phyloP scores from a whole-genome alignment of 345 rosid species.

The Rhodamnia rubescens region DNA sequence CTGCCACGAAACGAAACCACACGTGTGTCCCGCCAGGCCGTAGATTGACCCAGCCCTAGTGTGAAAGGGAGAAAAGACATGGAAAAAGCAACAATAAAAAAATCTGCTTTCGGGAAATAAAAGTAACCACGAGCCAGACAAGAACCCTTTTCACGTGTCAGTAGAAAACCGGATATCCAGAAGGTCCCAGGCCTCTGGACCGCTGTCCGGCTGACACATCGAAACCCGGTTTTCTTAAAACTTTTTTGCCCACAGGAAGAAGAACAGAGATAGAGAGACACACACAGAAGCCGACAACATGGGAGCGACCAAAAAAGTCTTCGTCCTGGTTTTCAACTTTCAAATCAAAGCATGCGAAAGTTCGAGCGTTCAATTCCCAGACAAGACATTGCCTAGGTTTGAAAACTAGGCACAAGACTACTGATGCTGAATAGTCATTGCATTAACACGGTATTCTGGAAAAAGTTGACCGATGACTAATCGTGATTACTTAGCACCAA shows the following conservation, averaged over 20 bases:
- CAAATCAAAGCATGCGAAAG: neutral
- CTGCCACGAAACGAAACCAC: neutral
- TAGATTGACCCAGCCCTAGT: neutral
- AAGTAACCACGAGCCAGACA: neutral
- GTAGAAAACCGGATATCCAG: neutral
- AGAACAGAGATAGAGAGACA: neutral
- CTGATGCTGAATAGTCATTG: neutral
- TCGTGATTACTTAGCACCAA: neutral
- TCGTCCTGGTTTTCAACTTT: neutral
- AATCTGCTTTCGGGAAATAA: neutral
- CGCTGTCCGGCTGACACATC: neutral
- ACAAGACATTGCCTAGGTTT: neutral
- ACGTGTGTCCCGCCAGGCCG: neutral
- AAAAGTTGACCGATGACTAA: neutral
- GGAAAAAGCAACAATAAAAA: neutral
- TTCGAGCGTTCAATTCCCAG: neutral
- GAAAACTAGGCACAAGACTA: too few relatives aligned
- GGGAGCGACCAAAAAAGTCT: neutral
- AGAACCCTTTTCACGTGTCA: neutral
- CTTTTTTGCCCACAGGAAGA: neutral
- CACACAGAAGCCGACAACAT: neutral
- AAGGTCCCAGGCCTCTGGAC: neutral
- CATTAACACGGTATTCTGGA: neutral
- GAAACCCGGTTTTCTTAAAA: neutral
- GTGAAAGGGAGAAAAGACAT: neutral